Conservation (phyloP, 331 rosid genomes). For the Acacia pycnantha region DNA sequence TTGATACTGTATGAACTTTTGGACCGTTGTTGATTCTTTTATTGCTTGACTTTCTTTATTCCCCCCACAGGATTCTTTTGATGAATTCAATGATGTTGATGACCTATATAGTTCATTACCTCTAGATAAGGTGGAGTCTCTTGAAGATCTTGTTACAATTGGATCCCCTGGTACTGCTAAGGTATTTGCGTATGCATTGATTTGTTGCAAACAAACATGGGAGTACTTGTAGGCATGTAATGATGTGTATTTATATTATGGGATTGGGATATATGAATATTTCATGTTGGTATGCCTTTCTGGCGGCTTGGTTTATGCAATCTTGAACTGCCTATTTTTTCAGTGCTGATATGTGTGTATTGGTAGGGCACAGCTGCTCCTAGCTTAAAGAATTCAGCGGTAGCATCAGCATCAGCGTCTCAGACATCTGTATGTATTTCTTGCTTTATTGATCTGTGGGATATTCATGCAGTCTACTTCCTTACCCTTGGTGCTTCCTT, state of each 20-base stretch:
- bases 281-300: background rate
- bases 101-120: slow-evolving; percentile 85
- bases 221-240: slow-evolving; percentile 2
- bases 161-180: slow-evolving; percentile 77
- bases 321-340: slow-evolving; percentile 7
- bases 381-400: slow-evolving; percentile 60
- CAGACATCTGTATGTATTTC: slow-evolving; percentile 69
- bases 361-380: slow-evolving; percentile 71
- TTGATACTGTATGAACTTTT: background rate
- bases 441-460: background rate
- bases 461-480: no score
- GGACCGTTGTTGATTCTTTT: background rate
- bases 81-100: slow-evolving; percentile 87
- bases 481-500: no score
- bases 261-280: slow-evolving; percentile 18
- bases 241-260: slow-evolving; percentile 10
- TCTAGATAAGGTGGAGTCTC: slow-evolving; percentile 88
- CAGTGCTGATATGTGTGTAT: slow-evolving; percentile 24
- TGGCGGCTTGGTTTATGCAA: background rate
- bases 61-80: slow-evolving; percentile 81
- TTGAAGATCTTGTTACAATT: slow-evolving; percentile 83
- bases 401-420: slow-evolving; percentile 58
- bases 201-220: slow-evolving; percentile 6
- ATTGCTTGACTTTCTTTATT: background rate
- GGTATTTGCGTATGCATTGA: slow-evolving; percentile 41